Conservation (phyloP, 1,139 yeast genomes). For the Lodderomyces pseudojiufengensis region DNA sequence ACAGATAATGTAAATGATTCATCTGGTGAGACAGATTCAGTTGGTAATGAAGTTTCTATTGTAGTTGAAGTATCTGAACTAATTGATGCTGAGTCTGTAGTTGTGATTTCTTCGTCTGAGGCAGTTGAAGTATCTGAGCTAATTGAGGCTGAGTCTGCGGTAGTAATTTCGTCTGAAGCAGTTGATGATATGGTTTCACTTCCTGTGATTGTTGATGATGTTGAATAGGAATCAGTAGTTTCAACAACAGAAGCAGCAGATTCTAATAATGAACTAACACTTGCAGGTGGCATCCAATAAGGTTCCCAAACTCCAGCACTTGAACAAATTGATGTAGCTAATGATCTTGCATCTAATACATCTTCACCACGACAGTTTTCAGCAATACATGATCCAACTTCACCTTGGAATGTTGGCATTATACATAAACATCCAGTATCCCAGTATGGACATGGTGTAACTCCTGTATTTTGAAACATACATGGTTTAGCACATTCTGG, state of each 20-base stretch:
- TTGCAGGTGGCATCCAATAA: slow-evolving; percentile 34
- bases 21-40: slow-evolving; percentile 13
- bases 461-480: slow-evolving; percentile 28
- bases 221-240: slow-evolving; percentile 4
- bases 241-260: slow-evolving; percentile 24
- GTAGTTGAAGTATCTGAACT: no score
- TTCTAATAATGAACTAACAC: slow-evolving; percentile 29
- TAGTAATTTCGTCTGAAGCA: no score
- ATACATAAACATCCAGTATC: slow-evolving; percentile 37
- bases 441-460: slow-evolving; percentile 34
- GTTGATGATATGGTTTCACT: no score
- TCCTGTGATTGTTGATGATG: no score
- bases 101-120: no score
- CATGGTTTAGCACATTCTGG: slow-evolving; percentile 25
- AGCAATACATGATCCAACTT: slow-evolving; percentile 30
- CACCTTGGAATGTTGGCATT: slow-evolving; percentile 27
- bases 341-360: slow-evolving; percentile 34
- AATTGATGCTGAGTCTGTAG: no score
- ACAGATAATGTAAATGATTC: slow-evolving; percentile 25
- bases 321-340: slow-evolving; percentile 40
- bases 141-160: no score
- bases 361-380: slow-evolving; percentile 30
- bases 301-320: slow-evolving; percentile 40
- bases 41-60: no score
- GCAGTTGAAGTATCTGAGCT: no score